These are phyloP conservation scores for Suillus cothurnatus DNA, from an alignment of 768 basidiomycete species.

Conservation along the genomic window DNA sequence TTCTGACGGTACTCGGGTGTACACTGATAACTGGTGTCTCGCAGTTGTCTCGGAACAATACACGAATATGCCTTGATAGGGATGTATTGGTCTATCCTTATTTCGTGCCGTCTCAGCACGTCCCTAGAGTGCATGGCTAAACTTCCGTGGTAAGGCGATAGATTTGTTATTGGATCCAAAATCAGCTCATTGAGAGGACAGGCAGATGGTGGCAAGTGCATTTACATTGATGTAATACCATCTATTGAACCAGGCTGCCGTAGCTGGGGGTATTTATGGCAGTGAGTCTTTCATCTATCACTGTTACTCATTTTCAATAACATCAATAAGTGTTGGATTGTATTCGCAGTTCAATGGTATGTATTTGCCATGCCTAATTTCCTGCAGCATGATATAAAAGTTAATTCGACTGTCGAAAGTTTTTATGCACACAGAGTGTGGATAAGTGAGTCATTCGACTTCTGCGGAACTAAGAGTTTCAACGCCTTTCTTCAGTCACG, in stretches of 20 bases:
- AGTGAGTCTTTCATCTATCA: not conserved
- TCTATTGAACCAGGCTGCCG: not conserved
- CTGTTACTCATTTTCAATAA: not conserved
- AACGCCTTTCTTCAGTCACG: conserved; percentile 18
- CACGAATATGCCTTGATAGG: not conserved
- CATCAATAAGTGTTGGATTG: conserved; percentile 16
- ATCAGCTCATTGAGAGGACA: not conserved
- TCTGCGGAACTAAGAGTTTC: not conserved
- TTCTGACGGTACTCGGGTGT: not conserved
- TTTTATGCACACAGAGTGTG: conserved; percentile 30
- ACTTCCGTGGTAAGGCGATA: conserved; percentile 2
- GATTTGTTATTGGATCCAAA: not conserved
- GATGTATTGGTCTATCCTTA: conserved; percentile 6
- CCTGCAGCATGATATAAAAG: not conserved
- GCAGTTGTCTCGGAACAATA: not conserved
- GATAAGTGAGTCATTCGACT: conserved; percentile 22
- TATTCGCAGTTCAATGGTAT: conserved; percentile 26
- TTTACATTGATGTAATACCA: not conserved
- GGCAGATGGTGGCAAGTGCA: conserved; percentile 3
- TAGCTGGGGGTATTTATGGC: not conserved
- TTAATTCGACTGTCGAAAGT: conserved; percentile 10
- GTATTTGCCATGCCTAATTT: not conserved
- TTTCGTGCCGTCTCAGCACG: conserved; percentile 1
- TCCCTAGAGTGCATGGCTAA: not conserved
- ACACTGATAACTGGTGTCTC: not conserved